Base-by-base conservation (phyloP, 768 basidiomycete genomes). In the Tephrocybe sp. region DNA sequence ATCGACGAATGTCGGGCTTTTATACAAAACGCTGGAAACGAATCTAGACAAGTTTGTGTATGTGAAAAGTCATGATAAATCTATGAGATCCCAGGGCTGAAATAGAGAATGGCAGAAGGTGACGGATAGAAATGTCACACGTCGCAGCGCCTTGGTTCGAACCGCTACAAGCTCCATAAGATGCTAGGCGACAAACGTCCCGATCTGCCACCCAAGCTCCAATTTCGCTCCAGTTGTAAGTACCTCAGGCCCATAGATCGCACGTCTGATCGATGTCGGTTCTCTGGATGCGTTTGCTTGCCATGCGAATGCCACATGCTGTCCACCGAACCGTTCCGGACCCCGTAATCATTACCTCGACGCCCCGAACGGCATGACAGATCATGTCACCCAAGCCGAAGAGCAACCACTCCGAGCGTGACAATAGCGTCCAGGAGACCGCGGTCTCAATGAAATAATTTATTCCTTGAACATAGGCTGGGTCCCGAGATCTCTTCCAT, bases 81-180 rank as follows among this genome's bases (percentile, higher is more conserved):
- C 20, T 20, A 40, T 44, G 53, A 51, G 37, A 30, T 5, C 15
- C 15, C 15, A 47, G 40, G 50, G 51, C 45, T 51, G 51, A 46
- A 25, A 51, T 38, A 39, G 17, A 32, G 30, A 41, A 20, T 20
- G 33, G 44, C 39, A 55, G 32, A 55, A 37, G 44, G 49, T 56
- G 46, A 53, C 55, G 55, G 49, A 46, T 54, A 37, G 49, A 48
- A 17, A 54, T 54, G 58, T 59, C 58, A 59, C 58, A 53, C 47
- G 50, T 50, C 55, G 42, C 48, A 55, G 41, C 37, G 38, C 25
- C 45, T 51, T 48, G 40, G 37, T 42, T 58, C 53, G 46, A 50
- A 49, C 47, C 34, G 44, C 34, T 41, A 23, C 48, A 50, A 53
- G 30, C 45, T 15, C 28, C 18, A 25, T 43, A 30, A 30, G 34